Evolutionary conservation across 177 flowering plant genomes (phyloP), one percentile per base, ranked within the genome.

Genomic region (Telopea speciosissima): DNA sequence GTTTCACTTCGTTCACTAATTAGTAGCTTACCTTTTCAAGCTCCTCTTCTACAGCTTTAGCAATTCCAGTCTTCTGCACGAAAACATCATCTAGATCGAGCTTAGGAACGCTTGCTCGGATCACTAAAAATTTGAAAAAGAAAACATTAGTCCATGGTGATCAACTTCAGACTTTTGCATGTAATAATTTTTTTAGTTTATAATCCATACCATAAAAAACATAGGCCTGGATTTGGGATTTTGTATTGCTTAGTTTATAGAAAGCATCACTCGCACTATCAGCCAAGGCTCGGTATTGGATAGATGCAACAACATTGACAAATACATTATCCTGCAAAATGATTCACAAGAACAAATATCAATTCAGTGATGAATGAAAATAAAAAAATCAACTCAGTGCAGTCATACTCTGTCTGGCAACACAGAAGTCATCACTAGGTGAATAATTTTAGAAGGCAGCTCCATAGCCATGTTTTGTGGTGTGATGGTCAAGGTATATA

Each of bases 51-150:
- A 88, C 91, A 69, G 86, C 86, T 74, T 73, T 85, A 23, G 87
- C 91, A 70, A 88, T 85, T 0, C 82, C 85, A 75, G 82, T 85
- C 73, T 88, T 88, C 77, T 88, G 91, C 71, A 79, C 89, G 77
- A 88, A 88, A 16, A 68, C 67, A 28, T 81, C 73, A 81, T 88
- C 90, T 72, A 88, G 56, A 1, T 83, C 70, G 81, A 86, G 68
- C 71, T 79, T 85, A 36, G 92, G 89, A 12, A 87, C 84, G 72
- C 85, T 85, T 19, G 90, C 86, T 73, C 92, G 75, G 8, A 86
- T 87, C 13, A 88, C 91, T 86, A 72, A 54, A 83, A 21, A 42
- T 62, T 58, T 23, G 3, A 13, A 67, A 58, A 58, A 0, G 23
- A 58, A 19, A 2, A 58, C 19, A n/a, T 19, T n/a, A 58, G 22